Evolutionary conservation across 2,329 filamentous ascomycete species (phyloP), one percentile per base, ranked within the genome.

Genomic region (Camillea tinctor): DNA sequence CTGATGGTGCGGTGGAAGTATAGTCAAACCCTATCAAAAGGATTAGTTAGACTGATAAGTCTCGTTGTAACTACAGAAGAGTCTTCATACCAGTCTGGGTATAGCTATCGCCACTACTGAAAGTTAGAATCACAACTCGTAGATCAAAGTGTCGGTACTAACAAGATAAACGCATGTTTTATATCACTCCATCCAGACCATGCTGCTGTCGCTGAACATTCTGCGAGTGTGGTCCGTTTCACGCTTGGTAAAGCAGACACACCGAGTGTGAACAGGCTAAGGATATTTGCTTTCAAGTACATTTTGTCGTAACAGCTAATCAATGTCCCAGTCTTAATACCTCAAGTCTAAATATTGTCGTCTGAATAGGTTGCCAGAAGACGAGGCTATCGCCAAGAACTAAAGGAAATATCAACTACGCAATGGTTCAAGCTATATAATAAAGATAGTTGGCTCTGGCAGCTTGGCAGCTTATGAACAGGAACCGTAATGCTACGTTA

Each of bases 21-120:
- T 81, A 74, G 60, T 86, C 74, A 72, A 89, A 90, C 8, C 82
- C 81, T 60, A 72, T n/a, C 8, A 30, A 9, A 15, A 5, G n/a
- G 22, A 5, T 55, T 22, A 60, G 36, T 44, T n/a, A 44, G 17
- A 15, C 22, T 51, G 2, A 36, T 22, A 19, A 22, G 22, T 36
- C 11, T 44, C 22, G 11, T 21, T 15, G 7, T 26, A 8, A 26
- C 17, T 30, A 11, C 26, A 20, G 13, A 26, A 26, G 17, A n/a
- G 17, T 17, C 4, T 9, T 4, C 51, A 44, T 62, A 69, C 69
- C 71, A 58, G 71, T 74, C 52, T 71, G 65, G 8, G 72, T 72
- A 51, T 74, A 74, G 59, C 72, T 74, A 60, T 74, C 72, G 36
- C 72, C 72, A 56, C 72, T 74, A 53, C 11, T 20, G 55, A 57